Percentiles rank a stretch among this genome's conserved stretches.
Conservation (phyloP, 2,329 filamentous ascomycete species). For the Lasiodiplodia sp. region DNA sequence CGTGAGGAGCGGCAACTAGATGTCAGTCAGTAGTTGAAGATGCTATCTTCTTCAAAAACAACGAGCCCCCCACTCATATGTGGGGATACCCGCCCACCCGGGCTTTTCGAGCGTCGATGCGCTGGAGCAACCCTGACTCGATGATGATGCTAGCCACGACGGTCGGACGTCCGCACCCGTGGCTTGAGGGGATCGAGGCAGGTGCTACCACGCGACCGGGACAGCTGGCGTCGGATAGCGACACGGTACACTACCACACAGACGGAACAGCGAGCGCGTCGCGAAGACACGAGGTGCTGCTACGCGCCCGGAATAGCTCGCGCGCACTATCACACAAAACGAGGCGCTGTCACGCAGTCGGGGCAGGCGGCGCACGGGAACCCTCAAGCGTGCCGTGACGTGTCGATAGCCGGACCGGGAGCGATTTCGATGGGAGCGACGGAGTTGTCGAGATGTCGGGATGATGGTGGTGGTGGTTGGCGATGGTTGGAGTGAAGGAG, state of each 20-base stretch:
- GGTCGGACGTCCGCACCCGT: not conserved
- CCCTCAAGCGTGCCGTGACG: conserved; percentile 13
- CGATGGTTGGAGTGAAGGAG: not conserved
- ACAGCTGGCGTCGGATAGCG: conserved; percentile 1
- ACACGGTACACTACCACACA: conserved; percentile 1
- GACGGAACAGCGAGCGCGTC: conserved; percentile 5
- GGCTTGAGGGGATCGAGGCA: conserved; percentile 2
- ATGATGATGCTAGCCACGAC: not conserved
- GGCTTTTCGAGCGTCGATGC: conserved; percentile 21
- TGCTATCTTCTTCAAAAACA: not conserved
- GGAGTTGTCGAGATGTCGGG: not conserved
- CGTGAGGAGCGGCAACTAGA: not conserved
- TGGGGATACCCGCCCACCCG: conserved; percentile 21
- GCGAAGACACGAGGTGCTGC: conserved; percentile 8
- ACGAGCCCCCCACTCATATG: conserved; percentile 11
- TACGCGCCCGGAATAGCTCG: not conserved
- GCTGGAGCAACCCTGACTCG: conserved; percentile 21
- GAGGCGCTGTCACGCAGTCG: conserved; percentile 16
- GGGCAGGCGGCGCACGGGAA: not conserved
- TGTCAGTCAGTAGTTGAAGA: conserved; percentile 5
- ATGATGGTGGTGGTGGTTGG: not conserved
- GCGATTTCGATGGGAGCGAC: not conserved
- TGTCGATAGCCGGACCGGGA: too few species aligned
- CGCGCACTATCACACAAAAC: conserved; percentile 3
- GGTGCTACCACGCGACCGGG: not conserved